Evolutionary conservation across 1,139 yeast species (phyloP).

Genomic region (Scheffersomyces quercinus): DNA sequence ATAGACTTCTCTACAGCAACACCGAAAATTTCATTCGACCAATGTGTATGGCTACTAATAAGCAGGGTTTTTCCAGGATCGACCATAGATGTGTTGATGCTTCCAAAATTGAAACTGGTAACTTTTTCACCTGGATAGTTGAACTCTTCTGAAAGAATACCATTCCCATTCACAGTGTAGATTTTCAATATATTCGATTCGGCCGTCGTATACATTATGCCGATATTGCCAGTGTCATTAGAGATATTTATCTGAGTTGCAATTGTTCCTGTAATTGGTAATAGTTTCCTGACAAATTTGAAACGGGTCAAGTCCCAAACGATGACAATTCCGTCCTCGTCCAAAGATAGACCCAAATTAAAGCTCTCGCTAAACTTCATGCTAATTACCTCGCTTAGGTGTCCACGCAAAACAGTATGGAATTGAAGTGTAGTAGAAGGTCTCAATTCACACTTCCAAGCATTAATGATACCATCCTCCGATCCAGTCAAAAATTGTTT

Average conservation of each 20-base stretch:
- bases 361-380: constrained; percentile 50
- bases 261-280: constrained; percentile 12
- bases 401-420: constrained; percentile 55
- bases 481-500: constrained; percentile 53
- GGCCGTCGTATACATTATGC: constrained; percentile 25
- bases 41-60: constrained; percentile 32
- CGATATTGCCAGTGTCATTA: constrained; percentile 56
- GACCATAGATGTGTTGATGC: constrained; percentile 28
- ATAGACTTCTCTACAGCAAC: constrained; percentile 22
- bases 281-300: constrained; percentile 47
- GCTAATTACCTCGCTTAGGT: constrained; percentile 40
- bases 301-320: constrained; percentile 62
- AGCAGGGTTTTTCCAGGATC: constrained; percentile 25
- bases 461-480: constrained; percentile 54
- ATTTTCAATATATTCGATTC: constrained; percentile 28
- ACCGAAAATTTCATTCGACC: constrained; percentile 40
- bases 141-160: constrained; percentile 24
- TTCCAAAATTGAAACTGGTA: constrained; percentile 33
- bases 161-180: constrained; percentile 58
- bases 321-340: constrained; percentile 48
- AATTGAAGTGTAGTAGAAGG: constrained; percentile 37
- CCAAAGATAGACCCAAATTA: constrained; percentile 54
- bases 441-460: constrained; percentile 48
- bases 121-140: constrained; percentile 12
- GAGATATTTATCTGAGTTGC: constrained; percentile 43